Evolutionary conservation across 192 early-diverging fungal species (phyloP), one percentile per base, ranked within the genome.

Genomic region (Umbelopsis vinacea): DNA sequence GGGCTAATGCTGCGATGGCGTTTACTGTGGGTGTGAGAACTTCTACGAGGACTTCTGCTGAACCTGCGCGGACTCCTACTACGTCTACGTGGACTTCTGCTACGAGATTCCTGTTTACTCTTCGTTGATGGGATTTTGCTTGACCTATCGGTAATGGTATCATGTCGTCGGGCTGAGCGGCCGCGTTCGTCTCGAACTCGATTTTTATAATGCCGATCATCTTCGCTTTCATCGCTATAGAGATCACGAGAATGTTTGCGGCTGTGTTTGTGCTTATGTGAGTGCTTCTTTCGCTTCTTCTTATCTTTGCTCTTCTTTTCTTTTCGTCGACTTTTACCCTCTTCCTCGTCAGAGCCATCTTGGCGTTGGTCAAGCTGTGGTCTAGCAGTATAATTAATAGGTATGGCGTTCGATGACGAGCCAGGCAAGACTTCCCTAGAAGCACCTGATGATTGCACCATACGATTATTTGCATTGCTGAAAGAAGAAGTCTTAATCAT

Each of bases 301-400:
- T 76, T 70, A 15, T 76, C 54, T 19, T 57, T 71, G 54, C 24
- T 66, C 24, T 77, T 68, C 60, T 70, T 77, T 21, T 63, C 40
- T 29, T 75, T 60, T 60, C 68, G 67, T 15, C 47, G 19, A 22
- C 33, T 4, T 22, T 52, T 71, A 38, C 66, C 14, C 21, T 69
- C 24, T 9, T 40, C 57, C 7, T 48, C 46, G 46, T 66, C 46
- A 7, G 43, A 46, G 3, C 37, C 37, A 17, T 43, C 33, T 33
- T 12, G 69, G 15, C 17, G 19, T 0, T 40, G 11, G 15, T 5
- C 45, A 33, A 7, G 24, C 33, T 19, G 33, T 57, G 21, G 24
- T n/a, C 43, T 54, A 26, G 46, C 43, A 2, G 46, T 46, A 40
- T 68, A 57, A 33, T 52, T 40, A 6, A 47, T 46, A 46, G 69